Evolutionary conservation across 2,329 filamentous ascomycete species (phyloP).

Genomic region (Botrytis deweyae): DNA sequence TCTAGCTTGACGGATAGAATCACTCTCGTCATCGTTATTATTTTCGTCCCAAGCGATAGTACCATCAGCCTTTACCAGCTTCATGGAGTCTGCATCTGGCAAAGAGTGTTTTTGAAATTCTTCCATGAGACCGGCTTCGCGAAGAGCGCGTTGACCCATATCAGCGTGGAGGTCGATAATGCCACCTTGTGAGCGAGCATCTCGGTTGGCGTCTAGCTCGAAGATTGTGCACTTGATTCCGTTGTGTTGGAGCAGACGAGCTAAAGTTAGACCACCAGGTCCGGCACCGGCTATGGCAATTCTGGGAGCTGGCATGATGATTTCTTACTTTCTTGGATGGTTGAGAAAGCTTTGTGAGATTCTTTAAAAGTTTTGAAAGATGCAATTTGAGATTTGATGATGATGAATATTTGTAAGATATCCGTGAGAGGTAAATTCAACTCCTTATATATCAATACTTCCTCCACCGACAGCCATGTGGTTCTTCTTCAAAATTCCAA

Average conservation of each 20-base stretch:
- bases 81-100: slow-evolving; percentile 45
- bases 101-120: slow-evolving; percentile 41
- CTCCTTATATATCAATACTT: background rate
- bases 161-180: slow-evolving; percentile 49
- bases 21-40: slow-evolving; percentile 6
- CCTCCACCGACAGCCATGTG: background rate
- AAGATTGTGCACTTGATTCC: slow-evolving; percentile 36
- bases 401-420: background rate
- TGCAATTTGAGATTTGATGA: background rate
- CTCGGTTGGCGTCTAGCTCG: slow-evolving; percentile 35
- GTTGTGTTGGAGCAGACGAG: slow-evolving; percentile 30
- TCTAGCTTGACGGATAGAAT: slow-evolving; percentile 9
- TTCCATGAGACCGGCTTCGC: slow-evolving; percentile 37
- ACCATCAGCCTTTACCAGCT: slow-evolving; percentile 41
- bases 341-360: background rate
- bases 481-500: background rate
- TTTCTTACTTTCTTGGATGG: background rate
- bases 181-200: slow-evolving; percentile 38
- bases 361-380: background rate
- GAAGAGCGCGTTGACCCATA: slow-evolving; percentile 38
- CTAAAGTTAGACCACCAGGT: slow-evolving; percentile 29
- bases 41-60: slow-evolving; percentile 29
- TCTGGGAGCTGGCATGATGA: slow-evolving; percentile 21
- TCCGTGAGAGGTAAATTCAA: background rate
- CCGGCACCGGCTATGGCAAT: slow-evolving; percentile 32